phyloP scores from a whole-genome alignment of 1,284 basidiomycete species.

The Ceratobasidium sp. region DNA sequence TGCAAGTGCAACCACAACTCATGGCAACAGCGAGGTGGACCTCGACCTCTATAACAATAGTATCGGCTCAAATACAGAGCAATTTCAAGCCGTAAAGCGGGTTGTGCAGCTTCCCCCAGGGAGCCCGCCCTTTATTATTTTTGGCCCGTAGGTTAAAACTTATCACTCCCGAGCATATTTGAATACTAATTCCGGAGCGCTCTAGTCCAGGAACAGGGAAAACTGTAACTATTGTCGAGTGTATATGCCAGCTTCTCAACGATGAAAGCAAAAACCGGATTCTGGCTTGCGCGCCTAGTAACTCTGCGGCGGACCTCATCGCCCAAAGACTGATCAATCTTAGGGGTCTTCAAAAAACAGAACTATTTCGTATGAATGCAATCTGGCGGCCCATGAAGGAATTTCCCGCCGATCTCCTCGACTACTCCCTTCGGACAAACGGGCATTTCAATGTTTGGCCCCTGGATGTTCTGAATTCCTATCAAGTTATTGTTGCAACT shows the following conservation, averaged over 20 bases:
- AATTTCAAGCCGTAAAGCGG: conserved; percentile 60
- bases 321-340: conserved; percentile 55
- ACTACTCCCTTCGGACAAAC: conserved; percentile 5
- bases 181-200: not conserved
- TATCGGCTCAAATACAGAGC: conserved; percentile 58
- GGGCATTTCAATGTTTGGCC: conserved; percentile 31
- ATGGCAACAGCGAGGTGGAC: conserved; percentile 2
- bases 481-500: conserved; percentile 63
- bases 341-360: conserved; percentile 48
- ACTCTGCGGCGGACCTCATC: conserved; percentile 66
- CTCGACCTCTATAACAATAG: conserved; percentile 52
- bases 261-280: conserved; percentile 55
- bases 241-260: conserved; percentile 62
- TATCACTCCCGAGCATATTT: not conserved
- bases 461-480: conserved; percentile 51
- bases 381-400: conserved; percentile 1
- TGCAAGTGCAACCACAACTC: not conserved
- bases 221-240: conserved; percentile 69
- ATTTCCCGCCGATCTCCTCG: not conserved
- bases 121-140: conserved; percentile 63
- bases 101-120: conserved; percentile 56
- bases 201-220: conserved; percentile 69
- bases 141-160: conserved; percentile 69
- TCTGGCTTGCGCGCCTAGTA: conserved; percentile 68
- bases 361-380: conserved; percentile 68